Evolutionary conservation across 176 grass and related monocot genomes (phyloP).

Genomic region (Neostapfia colusana): DNA sequence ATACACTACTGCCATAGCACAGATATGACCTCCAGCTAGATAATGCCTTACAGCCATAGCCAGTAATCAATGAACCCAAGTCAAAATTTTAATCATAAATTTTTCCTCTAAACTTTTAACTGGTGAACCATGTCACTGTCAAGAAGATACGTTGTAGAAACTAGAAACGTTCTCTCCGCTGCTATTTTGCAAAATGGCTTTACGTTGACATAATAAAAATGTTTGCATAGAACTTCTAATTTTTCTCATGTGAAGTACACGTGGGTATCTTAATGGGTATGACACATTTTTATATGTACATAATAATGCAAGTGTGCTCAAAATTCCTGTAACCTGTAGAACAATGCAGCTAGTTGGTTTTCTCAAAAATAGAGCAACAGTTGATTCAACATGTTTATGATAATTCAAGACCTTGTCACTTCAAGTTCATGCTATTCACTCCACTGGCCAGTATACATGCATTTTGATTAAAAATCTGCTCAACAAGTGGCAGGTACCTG

Average conservation of each 20-base stretch:
- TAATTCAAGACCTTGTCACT: not conserved
- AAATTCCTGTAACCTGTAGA: conserved; percentile 1
- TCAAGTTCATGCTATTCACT: not conserved
- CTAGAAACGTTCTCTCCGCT: not conserved
- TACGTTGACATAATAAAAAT: not conserved
- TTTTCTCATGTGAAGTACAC: not conserved
- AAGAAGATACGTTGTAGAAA: not conserved
- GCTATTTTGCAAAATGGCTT: not conserved
- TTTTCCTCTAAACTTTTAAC: not conserved
- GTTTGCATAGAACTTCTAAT: conserved; percentile 4
- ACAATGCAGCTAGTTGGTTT: conserved; percentile 4
- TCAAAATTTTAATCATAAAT: conserved; percentile 10
- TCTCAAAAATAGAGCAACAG: not conserved
- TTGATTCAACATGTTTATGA: not conserved
- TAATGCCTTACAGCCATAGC: not conserved
- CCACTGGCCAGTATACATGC: not conserved
- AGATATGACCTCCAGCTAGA: not conserved
- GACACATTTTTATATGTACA: not conserved
- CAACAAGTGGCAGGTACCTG: conserved; percentile 55
- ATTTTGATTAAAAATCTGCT: conserved; percentile 5
- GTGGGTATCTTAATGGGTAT: not conserved
- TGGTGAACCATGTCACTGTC: not conserved
- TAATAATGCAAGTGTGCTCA: not conserved
- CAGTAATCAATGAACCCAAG: not conserved
- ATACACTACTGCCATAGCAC: not conserved